phyloP scores from a whole-genome alignment of 1,284 basidiomycete genomes.

The Trametes pubescens region DNA sequence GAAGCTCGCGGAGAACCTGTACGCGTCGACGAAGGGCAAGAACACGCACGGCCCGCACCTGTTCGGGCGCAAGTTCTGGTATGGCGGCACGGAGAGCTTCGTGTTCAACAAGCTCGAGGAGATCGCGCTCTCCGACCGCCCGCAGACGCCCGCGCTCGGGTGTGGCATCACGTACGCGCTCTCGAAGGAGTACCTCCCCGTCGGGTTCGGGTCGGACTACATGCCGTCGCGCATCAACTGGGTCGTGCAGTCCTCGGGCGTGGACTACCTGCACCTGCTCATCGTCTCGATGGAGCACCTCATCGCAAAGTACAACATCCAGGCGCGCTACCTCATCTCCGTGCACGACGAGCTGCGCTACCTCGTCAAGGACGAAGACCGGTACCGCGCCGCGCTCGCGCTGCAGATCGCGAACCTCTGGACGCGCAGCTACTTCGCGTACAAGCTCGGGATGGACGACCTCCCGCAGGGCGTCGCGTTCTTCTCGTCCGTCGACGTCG shows the following conservation, averaged over 20 bases:
- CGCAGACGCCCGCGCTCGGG: slow-evolving; percentile 92
- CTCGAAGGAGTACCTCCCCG: slow-evolving; percentile 87
- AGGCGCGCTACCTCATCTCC: slow-evolving; percentile 94
- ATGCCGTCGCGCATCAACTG: slow-evolving; percentile 99
- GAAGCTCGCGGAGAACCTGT: slow-evolving; percentile 85
- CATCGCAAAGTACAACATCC: slow-evolving; percentile 81
- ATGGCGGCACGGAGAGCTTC: slow-evolving; percentile 95
- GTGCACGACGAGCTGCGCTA: slow-evolving; percentile 98
- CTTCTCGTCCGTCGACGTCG: slow-evolving; percentile 97
- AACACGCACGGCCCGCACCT: slow-evolving; percentile 77
- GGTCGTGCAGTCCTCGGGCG: slow-evolving; percentile 99
- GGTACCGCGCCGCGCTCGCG: slow-evolving; percentile 90
- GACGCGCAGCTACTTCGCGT: slow-evolving; percentile 94
- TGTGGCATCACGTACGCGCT: slow-evolving; percentile 95
- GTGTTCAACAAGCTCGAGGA: slow-evolving; percentile 99
- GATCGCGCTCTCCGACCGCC: slow-evolving; percentile 89
- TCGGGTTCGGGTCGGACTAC: slow-evolving; percentile 83
- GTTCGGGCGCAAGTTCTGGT: slow-evolving; percentile 92
- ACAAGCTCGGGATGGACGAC: slow-evolving; percentile 94
- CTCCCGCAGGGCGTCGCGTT: slow-evolving; percentile 95
- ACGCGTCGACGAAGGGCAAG: slow-evolving; percentile 93
- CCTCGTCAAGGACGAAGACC: slow-evolving; percentile 89
- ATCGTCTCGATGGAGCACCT: slow-evolving; percentile 97
- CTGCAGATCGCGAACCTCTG: slow-evolving; percentile 96
- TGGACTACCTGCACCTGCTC: slow-evolving; percentile 97